phyloP scores from a whole-genome alignment of 2,329 filamentous ascomycete species.

The Neophaeococcomyces mojaviensis region DNA sequence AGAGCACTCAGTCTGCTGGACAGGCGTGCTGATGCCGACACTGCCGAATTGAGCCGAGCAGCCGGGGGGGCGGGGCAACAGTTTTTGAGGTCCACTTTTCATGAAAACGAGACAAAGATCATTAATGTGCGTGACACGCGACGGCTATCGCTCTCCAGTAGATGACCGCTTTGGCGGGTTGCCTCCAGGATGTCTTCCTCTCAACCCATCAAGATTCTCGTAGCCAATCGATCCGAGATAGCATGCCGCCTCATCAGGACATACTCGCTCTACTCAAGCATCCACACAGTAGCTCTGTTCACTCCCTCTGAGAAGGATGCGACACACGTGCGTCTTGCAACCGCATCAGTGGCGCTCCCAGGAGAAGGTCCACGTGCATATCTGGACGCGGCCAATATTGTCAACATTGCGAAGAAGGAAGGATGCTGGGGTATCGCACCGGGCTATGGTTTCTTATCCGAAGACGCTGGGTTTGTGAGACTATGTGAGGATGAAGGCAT shows the following conservation, averaged over 20 bases:
- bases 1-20: too few species aligned
- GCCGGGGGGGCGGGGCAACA: constrained; percentile 9
- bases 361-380: constrained; percentile 22
- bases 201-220: constrained; percentile 18
- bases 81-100: constrained; percentile 10
- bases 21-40: constrained; percentile 6
- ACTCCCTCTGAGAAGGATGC: constrained; percentile 24
- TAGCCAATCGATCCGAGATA: constrained; percentile 27
- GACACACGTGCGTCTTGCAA: constrained; percentile 27
- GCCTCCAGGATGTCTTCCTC: constrained; percentile 14
- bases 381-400: constrained; percentile 26
- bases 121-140: constrained; percentile 11
- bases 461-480: constrained; percentile 29
- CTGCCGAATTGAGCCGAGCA: constrained; percentile 12
- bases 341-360: constrained; percentile 27
- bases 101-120: constrained; percentile 11
- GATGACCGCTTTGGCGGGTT: constrained; percentile 11
- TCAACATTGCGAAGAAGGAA: constrained; percentile 22
- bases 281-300: constrained; percentile 20
- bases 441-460: constrained; percentile 31
- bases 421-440: constrained; percentile 28
- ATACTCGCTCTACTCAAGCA: constrained; percentile 20
- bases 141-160: constrained; percentile 12
- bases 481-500: constrained; percentile 25
- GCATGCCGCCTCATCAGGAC: constrained; percentile 25